These are phyloP conservation scores for Naganishia albida DNA, from an alignment of 1,284 basidiomycete genomes.

Conservation along the genomic window DNA sequence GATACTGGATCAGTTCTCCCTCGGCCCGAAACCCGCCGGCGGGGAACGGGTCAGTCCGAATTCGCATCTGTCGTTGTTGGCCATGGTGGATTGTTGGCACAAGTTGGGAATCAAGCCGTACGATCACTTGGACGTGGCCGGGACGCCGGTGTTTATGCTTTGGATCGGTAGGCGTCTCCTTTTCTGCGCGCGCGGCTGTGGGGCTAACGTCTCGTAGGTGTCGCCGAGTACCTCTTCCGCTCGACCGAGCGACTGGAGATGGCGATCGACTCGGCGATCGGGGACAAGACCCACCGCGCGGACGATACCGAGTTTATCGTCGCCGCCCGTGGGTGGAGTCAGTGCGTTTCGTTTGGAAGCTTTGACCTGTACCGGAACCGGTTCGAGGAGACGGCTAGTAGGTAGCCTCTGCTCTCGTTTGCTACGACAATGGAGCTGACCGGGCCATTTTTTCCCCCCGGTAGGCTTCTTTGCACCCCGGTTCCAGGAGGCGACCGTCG, in stretches of 20 bases:
- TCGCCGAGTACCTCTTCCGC: slow-evolving; percentile 92
- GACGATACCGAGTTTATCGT: slow-evolving; percentile 94
- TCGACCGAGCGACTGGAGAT: slow-evolving; percentile 63
- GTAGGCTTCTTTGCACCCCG: slow-evolving; percentile 77
- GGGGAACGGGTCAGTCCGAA: slow-evolving; percentile 57
- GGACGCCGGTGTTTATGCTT: slow-evolving; percentile 92
- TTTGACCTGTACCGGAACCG: slow-evolving; percentile 84
- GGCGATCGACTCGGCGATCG: slow-evolving; percentile 74
- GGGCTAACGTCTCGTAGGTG: slow-evolving; percentile 55
- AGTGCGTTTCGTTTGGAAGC: slow-evolving; percentile 87
- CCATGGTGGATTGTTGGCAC: slow-evolving; percentile 99
- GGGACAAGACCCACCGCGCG: slow-evolving; percentile 77
- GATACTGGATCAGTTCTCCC: slow-evolving; percentile 83
- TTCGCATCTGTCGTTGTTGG: slow-evolving; percentile 91
- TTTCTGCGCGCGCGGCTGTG: not conserved
- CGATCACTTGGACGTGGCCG: slow-evolving; percentile 87
- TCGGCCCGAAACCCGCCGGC: slow-evolving; percentile 60
- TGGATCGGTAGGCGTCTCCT: slow-evolving; percentile 68
- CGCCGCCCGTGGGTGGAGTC: slow-evolving; percentile 94
- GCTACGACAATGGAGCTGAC: not conserved
- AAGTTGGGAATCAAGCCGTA: slow-evolving; percentile 84
- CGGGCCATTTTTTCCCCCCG: no score
- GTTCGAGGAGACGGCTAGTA: slow-evolving; percentile 73
- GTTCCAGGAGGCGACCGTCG: slow-evolving; percentile 79
- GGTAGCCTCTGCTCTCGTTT: slow-evolving; percentile 29